These are phyloP conservation scores for Rhizopogon roseolus DNA, from an alignment of 768 basidiomycete species.

Conservation along the genomic window DNA sequence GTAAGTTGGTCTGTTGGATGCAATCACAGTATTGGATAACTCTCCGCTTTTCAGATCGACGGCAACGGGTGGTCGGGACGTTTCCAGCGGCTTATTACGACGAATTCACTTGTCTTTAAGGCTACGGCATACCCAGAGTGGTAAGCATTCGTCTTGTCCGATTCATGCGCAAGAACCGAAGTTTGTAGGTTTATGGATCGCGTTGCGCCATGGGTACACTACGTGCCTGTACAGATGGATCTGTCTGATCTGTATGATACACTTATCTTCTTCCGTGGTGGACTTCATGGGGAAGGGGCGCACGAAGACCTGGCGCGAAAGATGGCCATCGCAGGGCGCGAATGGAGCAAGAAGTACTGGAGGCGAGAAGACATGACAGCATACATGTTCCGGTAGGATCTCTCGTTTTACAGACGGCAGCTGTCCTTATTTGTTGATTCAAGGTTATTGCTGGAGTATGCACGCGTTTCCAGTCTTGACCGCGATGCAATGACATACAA, in stretches of 20 bases:
- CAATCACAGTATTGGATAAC: background rate
- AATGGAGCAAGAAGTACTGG: constrained; percentile 58
- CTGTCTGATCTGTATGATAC: constrained; percentile 62
- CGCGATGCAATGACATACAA: constrained; percentile 37
- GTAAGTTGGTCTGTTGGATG: constrained; percentile 26
- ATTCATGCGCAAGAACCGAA: background rate
- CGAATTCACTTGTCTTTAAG: constrained; percentile 54
- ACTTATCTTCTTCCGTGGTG: constrained; percentile 69
- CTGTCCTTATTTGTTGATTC: background rate
- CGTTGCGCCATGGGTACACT: constrained; percentile 59
- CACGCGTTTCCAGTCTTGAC: constrained; percentile 44
- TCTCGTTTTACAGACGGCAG: background rate
- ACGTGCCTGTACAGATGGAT: constrained; percentile 57
- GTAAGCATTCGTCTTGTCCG: constrained; percentile 20
- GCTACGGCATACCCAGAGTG: constrained; percentile 65
- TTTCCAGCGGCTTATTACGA: constrained; percentile 60
- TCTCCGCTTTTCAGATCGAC: constrained; percentile 38
- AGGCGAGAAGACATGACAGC: constrained; percentile 55
- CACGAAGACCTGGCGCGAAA: constrained; percentile 56
- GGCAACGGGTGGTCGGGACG: constrained; percentile 67
- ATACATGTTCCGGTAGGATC: constrained; percentile 50
- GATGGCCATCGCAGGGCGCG: constrained; percentile 51
- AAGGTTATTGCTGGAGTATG: constrained; percentile 52
- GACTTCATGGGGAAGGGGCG: constrained; percentile 48
- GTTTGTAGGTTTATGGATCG: constrained; percentile 41